Evolutionary conservation across 176 grass and related monocot species (phyloP), one percentile per base, ranked within the genome.

Genomic region (Pharus latifolius): DNA sequence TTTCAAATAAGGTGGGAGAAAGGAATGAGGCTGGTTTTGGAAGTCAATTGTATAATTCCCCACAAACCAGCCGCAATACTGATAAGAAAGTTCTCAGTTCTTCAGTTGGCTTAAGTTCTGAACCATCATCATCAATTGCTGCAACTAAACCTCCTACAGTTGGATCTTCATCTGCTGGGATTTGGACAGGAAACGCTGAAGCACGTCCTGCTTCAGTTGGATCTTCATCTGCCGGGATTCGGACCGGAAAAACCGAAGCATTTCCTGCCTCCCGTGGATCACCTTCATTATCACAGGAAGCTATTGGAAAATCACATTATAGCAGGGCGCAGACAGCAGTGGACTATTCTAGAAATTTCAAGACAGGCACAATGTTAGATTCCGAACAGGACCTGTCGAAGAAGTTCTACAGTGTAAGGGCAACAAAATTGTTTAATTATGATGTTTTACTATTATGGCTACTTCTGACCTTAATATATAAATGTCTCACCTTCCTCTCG

Each of bases 331-430:
- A 82, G 63, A 26, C 66, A 65, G 49, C 56, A 46, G 33, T 31
- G 33, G 66, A 70, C 13, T 64, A 78, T 83, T 63, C 66, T 77
- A 80, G 65, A 74, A 88, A 73, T 70, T 77, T 59, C 66, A 84
- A 92, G 35, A 75, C 63, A 54, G 63, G 32, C 52, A 70, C 73
- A 71, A 64, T 56, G 48, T 76, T 81, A 1, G 81, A 88, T 46
- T 74, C 86, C 75, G 80, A 90, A 68, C 73, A 87, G 60, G 84
- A 90, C 63, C 57, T 88, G 50, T 76, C 87, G 32, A 92, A 98
- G 63, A 70, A 88, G n/a, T 88, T 92, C 24, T 90, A 92, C 62
- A 93, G 80, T 64, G 94, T 98, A 90, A 90, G 94, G 74, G 43
- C 9, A 18, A 13, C 48, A 12, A 57, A 18, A 62, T 17, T 73